Base-by-base conservation (phyloP, 495 filamentous ascomycete species). In the Penicillium chermesinum region DNA sequence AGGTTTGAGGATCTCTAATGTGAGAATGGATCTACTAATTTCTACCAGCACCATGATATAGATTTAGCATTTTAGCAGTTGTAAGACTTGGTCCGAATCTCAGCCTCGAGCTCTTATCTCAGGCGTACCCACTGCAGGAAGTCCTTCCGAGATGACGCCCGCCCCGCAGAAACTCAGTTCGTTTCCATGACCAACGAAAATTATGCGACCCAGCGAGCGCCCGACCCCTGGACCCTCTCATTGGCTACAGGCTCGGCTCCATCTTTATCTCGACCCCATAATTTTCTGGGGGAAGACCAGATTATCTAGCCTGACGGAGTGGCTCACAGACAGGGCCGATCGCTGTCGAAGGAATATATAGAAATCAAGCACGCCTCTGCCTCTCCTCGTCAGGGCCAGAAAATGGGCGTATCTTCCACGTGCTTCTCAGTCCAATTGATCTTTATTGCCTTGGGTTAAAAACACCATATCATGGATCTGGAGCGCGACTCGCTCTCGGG, bases 241-340 rank as follows among this genome's bases (percentile, higher is more conserved):
- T 62, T 62, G 59, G 57, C 7, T 21, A 21, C 3, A 18, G 18
- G 38, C 16, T 18, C n/a, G 19, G 46, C 53, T 46, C 51, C 51
- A 61, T 48, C 51, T 63, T 61, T 63, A 63, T 63, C 55, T 58
- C 35, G 40, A n/a, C 40, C 42, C 55, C 55, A 48, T 58, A 52
- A 44, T 53, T 47, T 47, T 27, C 48, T 49, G 44, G 44, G 53
- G 42, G 44, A 34, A 20, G 41, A n/a, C n/a, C n/a, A n/a, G n/a
- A n/a, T n/a, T 32, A 39, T 37, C 44, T 48, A 51, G 16, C 40
- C 37, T 48, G 48, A 49, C 20, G 52, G 44, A n/a, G n/a, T n/a
- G n/a, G n/a, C n/a, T n/a, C n/a, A n/a, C n/a, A n/a, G n/a, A n/a
- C 22, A 20, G 15, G 37, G 38, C 46, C 38, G 16, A 38, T 19